These are phyloP conservation scores for Russula lepida DNA, from an alignment of 768 basidiomycete species.

Conservation along the genomic window DNA sequence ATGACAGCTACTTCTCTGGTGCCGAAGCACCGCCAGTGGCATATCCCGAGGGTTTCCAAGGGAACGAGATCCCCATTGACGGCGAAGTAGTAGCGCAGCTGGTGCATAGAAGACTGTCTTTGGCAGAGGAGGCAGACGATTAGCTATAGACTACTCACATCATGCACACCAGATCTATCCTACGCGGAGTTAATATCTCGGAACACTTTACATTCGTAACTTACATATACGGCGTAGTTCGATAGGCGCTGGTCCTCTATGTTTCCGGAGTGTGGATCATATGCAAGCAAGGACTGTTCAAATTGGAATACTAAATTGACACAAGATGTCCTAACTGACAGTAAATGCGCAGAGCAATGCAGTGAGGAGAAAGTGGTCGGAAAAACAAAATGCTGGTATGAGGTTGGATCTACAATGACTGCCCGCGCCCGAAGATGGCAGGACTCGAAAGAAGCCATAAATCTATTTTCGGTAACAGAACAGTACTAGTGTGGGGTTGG, in stretches of 20 bases:
- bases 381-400: background rate
- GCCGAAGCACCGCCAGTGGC: conserved; percentile 58
- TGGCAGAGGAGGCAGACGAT: conserved; percentile 55
- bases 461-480: background rate
- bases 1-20: conserved; percentile 56
- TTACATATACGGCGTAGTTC: background rate
- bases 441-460: too few species aligned
- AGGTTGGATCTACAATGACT: background rate
- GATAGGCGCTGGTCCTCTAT: background rate
- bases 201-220: background rate
- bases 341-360: background rate
- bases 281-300: background rate
- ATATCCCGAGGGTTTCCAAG: conserved; percentile 89
- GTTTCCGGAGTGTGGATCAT: background rate
- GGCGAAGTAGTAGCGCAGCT: conserved; percentile 57
- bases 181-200: background rate
- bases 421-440: background rate
- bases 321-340: background rate
- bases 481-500: background rate
- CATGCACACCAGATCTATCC: background rate
- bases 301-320: background rate
- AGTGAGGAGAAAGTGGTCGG: background rate
- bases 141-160: conserved; percentile 25
- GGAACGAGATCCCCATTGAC: conserved; percentile 75
- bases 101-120: conserved; percentile 47